Conservation (phyloP, 345 rosid genomes). For the Rhizophora apiculata region DNA sequence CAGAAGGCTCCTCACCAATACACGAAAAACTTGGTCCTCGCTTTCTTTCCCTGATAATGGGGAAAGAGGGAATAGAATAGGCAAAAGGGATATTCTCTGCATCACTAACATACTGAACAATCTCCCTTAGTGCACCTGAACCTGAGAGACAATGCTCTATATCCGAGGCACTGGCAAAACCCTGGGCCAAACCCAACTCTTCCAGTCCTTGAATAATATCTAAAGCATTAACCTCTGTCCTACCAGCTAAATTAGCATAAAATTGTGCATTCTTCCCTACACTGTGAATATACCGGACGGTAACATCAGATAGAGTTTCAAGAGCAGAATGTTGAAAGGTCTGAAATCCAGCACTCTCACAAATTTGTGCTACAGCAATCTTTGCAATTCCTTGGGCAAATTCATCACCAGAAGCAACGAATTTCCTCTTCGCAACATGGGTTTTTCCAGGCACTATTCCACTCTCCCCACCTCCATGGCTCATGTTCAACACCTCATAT, state of each 20-base stretch:
- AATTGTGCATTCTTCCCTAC: conserved; percentile 56
- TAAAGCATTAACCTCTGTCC: conserved; percentile 53
- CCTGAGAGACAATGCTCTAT: conserved; percentile 53
- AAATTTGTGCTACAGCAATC: conserved; percentile 73
- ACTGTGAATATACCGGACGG: conserved; percentile 45
- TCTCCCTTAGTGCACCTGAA: conserved; percentile 59
- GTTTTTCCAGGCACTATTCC: conserved; percentile 38
- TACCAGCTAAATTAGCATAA: conserved; percentile 63
- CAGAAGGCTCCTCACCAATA: conserved; percentile 62
- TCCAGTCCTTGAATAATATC: conserved; percentile 74
- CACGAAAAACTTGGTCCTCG: conserved; percentile 43
- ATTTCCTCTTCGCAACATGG: conserved; percentile 36
- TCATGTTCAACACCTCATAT: conserved; percentile 79
- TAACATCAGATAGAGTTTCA: conserved; percentile 52
- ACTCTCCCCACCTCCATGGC: conserved; percentile 70
- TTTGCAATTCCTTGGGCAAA: conserved; percentile 50
- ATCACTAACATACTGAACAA: conserved; percentile 52
- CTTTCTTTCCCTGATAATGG: conserved; percentile 47
- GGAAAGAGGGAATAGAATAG: conserved; percentile 60
- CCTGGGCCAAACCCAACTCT: conserved; percentile 55
- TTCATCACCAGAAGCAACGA: conserved; percentile 31
- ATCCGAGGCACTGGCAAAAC: conserved; percentile 59
- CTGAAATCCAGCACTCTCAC: conserved; percentile 67
- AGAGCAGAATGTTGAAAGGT: conserved; percentile 77
- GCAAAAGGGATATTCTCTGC: conserved; percentile 58